Base-by-base conservation (phyloP, 345 rosid genomes). In the Conringia planisiliqua region DNA sequence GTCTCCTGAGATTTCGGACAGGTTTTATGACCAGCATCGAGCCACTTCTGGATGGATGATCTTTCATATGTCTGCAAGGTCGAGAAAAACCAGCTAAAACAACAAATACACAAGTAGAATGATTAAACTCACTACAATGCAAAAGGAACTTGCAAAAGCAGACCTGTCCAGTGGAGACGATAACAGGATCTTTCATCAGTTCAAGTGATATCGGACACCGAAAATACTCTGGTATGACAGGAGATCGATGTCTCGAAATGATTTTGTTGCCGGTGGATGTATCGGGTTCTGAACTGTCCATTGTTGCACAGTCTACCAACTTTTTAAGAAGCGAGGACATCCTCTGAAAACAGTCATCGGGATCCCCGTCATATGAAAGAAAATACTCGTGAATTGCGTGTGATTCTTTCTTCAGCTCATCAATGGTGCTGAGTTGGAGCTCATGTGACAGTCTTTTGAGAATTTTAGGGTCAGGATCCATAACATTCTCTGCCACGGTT, bases 1-100 rank as follows among this genome's bases (percentile, higher is more conserved):
- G 99, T 92, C 82, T 89, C 97, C 83, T 95, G 99, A 57, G 99
- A 92, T 84, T 95, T 95, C 3, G 99, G 99, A 74, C 99, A 95
- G 9, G 96, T 90, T 78, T 84, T 90, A 71, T 95, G 97, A 33
- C 99, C 99, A 1, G 98, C 96, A 75, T 92, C 98, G 3, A 95
- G 85, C 99, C 99, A 95, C 79, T 90, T 95, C 84, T 92, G 97
- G 76, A 95, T 92, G 78, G 92, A 88, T 16, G 85, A 90, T 78
- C 99, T 90, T 80, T 95, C 99, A 78, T 92, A 95, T 3, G 99
- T 95, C 99, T 95, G 87, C 77, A 85, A 64, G 83, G 70, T 61
- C 17, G 56, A 61, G 52, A 77, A 10, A 69, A 58, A 58, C 58
- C 16, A 60, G 56, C 42, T 67, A 63, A 69, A 64, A 73, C 22